Percentiles rank a stretch among this genome's conserved stretches.
These are phyloP conservation scores for Komagataella ulmi DNA, from an alignment of 805 yeast species.

Conservation along the genomic window DNA sequence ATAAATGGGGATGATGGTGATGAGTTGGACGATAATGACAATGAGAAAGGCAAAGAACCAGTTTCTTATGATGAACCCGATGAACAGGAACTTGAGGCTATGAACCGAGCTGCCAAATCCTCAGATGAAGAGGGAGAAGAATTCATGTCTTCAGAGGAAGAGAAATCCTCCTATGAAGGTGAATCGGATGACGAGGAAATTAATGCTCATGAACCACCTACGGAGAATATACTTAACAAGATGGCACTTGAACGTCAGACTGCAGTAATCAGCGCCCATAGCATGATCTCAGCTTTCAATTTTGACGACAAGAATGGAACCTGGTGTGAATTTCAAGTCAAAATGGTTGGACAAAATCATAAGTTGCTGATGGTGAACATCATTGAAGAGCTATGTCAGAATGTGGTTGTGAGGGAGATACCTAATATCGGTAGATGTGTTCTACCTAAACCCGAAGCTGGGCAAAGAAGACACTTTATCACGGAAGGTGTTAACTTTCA, in stretches of 20 bases:
- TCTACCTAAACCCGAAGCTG: slow-evolving; percentile 60
- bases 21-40: slow-evolving; percentile 50
- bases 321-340: slow-evolving; percentile 88
- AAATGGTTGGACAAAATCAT: slow-evolving; percentile 74
- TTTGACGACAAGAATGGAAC: slow-evolving; percentile 82
- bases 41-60: slow-evolving; percentile 63
- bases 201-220: slow-evolving; percentile 1
- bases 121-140: slow-evolving; percentile 51
- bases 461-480: slow-evolving; percentile 58
- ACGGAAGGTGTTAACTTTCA: slow-evolving; percentile 98
- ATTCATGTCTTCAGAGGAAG: slow-evolving; percentile 21
- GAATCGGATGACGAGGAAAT: slow-evolving; percentile 7
- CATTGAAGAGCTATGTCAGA: slow-evolving; percentile 82
- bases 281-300: slow-evolving; percentile 64
- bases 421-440: slow-evolving; percentile 88
- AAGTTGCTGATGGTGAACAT: slow-evolving; percentile 95
- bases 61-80: slow-evolving; percentile 92
- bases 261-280: slow-evolving; percentile 63
- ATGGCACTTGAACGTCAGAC: slow-evolving; percentile 75
- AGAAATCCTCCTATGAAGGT: slow-evolving; percentile 11
- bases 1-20: slow-evolving; percentile 29
- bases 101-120: slow-evolving; percentile 72
- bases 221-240: slow-evolving; percentile 28
- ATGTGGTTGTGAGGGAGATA: slow-evolving; percentile 86
- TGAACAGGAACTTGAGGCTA: slow-evolving; percentile 85